phyloP scores from a whole-genome alignment of 2,329 filamentous ascomycete species.

The Didymella keratinophila region DNA sequence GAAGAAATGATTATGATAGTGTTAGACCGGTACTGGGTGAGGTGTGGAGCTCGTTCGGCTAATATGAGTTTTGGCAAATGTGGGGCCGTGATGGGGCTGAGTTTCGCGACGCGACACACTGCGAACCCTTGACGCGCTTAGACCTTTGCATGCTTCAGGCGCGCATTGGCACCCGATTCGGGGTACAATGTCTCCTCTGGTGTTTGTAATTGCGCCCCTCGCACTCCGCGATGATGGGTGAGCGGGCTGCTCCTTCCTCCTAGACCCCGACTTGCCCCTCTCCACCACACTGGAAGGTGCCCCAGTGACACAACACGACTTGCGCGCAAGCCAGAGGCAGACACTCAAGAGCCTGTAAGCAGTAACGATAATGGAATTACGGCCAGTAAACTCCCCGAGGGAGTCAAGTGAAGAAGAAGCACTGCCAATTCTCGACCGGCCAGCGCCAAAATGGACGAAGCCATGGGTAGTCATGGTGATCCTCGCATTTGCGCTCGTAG shows the following conservation, averaged over 20 bases:
- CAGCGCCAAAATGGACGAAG: slow-evolving; percentile 29
- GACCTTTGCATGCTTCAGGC: slow-evolving; percentile 11
- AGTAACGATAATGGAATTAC: slow-evolving; percentile 18
- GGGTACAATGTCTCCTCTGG: slow-evolving; percentile 4
- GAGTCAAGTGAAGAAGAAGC: slow-evolving; percentile 32
- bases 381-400: slow-evolving; percentile 13
- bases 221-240: slow-evolving; percentile 1
- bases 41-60: background rate
- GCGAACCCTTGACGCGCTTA: slow-evolving; percentile 16
- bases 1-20: too few species aligned
- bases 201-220: background rate
- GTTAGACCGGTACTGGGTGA: too few species aligned
- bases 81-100: background rate
- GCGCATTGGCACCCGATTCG: slow-evolving; percentile 10
- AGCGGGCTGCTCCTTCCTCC: background rate
- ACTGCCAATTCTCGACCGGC: slow-evolving; percentile 26
- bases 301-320: background rate
- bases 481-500: slow-evolving; percentile 53
- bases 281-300: background rate
- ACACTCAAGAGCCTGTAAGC: background rate
- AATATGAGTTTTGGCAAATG: slow-evolving; percentile 5
- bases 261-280: background rate
- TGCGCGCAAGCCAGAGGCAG: background rate
- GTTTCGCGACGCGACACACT: slow-evolving; percentile 15
- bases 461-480: slow-evolving; percentile 43